A percentile compares a stretch with the other conserved stretches of the same genome.
These are phyloP conservation scores for Dimargaris xerosporica DNA, from an alignment of 192 early-diverging fungal species.

Conservation along the genomic window DNA sequence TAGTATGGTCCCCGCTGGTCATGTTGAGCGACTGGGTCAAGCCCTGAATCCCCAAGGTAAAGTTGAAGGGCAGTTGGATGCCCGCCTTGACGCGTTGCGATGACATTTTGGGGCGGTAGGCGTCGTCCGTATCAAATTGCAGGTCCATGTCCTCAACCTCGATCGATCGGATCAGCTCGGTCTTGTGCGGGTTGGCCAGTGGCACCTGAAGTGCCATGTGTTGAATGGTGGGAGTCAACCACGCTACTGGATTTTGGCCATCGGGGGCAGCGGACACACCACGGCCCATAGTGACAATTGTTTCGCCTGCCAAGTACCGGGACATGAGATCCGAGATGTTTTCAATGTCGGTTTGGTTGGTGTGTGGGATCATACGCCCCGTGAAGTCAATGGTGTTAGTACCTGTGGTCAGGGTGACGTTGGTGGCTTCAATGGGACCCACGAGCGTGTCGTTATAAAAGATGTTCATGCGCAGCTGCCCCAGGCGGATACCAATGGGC, in stretches of 20 bases:
- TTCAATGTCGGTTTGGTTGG: not conserved
- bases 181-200: slow-evolving; percentile 20
- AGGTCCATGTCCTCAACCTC: slow-evolving; percentile 35
- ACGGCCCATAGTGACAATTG: not conserved
- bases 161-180: slow-evolving; percentile 36
- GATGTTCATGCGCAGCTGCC: slow-evolving; percentile 28
- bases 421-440: slow-evolving; percentile 36
- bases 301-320: not conserved
- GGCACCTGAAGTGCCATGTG: slow-evolving; percentile 31
- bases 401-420: slow-evolving; percentile 28
- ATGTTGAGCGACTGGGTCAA: slow-evolving; percentile 18
- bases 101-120: slow-evolving; percentile 32
- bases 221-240: not conserved
- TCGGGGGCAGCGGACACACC: slow-evolving; percentile 6
- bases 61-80: slow-evolving; percentile 45
- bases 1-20: slow-evolving; percentile 15
- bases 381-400: slow-evolving; percentile 31
- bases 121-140: slow-evolving; percentile 25
- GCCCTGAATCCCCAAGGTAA: slow-evolving; percentile 30
- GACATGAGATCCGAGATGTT: not conserved
- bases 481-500: slow-evolving; percentile 31
- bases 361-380: slow-evolving; percentile 35
- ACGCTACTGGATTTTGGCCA: slow-evolving; percentile 4
- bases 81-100: slow-evolving; percentile 29
- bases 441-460: slow-evolving; percentile 23